These are phyloP conservation scores for Diaporthe batatas DNA, from an alignment of 2,329 filamentous ascomycete genomes.

Conservation along the genomic window DNA sequence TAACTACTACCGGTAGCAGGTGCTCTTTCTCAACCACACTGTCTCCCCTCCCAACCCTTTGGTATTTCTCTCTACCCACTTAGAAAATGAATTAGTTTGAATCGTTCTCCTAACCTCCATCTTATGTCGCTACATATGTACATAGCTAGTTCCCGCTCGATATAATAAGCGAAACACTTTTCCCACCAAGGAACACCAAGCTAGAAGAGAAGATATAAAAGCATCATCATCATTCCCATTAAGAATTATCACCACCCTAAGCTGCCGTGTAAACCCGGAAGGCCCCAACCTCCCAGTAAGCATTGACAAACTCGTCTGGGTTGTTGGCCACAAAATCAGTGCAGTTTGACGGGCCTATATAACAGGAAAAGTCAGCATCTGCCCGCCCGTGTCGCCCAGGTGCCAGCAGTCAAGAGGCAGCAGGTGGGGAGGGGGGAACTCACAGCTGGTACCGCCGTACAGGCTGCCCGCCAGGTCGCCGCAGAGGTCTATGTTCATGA, in stretches of 20 bases:
- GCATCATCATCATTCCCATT: not conserved
- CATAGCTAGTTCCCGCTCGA: not conserved
- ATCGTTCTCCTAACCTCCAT: not conserved
- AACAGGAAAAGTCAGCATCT: conserved; percentile 22
- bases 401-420: not conserved
- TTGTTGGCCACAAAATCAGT: conserved; percentile 69
- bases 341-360: conserved; percentile 66
- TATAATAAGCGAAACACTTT: not conserved
- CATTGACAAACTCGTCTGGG: conserved; percentile 67
- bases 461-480: conserved; percentile 61
- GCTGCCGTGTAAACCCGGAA: conserved; percentile 69
- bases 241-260: not conserved
- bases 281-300: conserved; percentile 74
- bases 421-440: no score
- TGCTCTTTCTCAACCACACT: not conserved
- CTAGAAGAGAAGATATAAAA: conserved; percentile 2
- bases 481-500: conserved; percentile 76
- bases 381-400: no score
- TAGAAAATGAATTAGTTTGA: not conserved
- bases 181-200: conserved; percentile 22
- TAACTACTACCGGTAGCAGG: not conserved
- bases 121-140: not conserved
- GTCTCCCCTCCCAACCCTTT: not conserved
- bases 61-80: not conserved
- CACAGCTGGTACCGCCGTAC: conserved; percentile 61